Percentiles rank a stretch among this genome's conserved stretches.
Evolutionary conservation across 2,329 filamentous ascomycete genomes (phyloP).

Genomic region (Trichothecium sympodiale): DNA sequence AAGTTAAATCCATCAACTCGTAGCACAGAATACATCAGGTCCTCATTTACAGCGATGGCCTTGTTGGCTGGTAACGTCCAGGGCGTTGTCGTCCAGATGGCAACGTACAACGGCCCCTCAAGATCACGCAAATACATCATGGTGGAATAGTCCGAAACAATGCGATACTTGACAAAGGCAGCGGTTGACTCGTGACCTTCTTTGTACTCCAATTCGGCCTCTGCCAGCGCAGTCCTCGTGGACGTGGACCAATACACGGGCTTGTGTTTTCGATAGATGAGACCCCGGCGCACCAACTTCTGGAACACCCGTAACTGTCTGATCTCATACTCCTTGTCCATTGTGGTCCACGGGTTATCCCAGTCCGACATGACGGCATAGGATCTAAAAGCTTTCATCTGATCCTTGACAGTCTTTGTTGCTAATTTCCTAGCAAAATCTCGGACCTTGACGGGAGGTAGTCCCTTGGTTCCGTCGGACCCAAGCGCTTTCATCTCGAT

Average conservation of each 20-base stretch:
- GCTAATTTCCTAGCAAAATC: conserved; percentile 55
- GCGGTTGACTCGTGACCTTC: conserved; percentile 61
- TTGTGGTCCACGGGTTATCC: conserved; percentile 66
- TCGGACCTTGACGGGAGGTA: conserved; percentile 48
- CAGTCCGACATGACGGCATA: conserved; percentile 77
- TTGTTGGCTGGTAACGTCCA: conserved; percentile 94
- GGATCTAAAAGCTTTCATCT: conserved; percentile 62
- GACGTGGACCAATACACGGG: conserved; percentile 83
- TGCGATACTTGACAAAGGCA: conserved; percentile 71
- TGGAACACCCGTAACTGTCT: conserved; percentile 66
- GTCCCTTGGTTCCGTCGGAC: conserved; percentile 27
- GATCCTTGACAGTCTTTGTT: conserved; percentile 53
- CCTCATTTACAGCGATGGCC: conserved; percentile 70
- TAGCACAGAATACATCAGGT: conserved; percentile 64
- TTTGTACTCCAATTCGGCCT: conserved; percentile 76
- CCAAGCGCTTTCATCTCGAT: conserved; percentile 94
- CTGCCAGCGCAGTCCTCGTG: conserved; percentile 67
- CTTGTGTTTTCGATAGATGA: conserved; percentile 70
- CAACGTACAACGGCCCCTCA: conserved; percentile 51
- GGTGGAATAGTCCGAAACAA: conserved; percentile 31
- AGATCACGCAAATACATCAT: conserved; percentile 25
- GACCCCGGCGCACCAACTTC: conserved; percentile 58
- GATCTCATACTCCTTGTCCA: conserved; percentile 66
- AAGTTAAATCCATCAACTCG: conserved; percentile 45
- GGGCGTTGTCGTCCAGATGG: conserved; percentile 98